phyloP scores from a whole-genome alignment of 495 filamentous ascomycete species.

The Xylaria cubensis region DNA sequence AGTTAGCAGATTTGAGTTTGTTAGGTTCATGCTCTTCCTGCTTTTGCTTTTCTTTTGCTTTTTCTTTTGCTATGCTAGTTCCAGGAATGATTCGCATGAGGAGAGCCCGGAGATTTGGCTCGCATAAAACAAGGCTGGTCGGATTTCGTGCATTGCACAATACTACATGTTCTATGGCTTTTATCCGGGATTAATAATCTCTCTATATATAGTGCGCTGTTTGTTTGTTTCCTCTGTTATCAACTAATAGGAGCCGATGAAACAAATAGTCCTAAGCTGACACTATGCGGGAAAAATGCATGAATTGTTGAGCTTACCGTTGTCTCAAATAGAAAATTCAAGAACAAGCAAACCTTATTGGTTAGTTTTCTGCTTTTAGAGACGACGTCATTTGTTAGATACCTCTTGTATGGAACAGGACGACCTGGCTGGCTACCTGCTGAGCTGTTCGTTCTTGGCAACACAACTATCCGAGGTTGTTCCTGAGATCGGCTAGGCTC shows the following conservation, averaged over 20 bases:
- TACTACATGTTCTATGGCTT: slow-evolving; percentile 5
- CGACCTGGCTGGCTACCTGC: neutral
- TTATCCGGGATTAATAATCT: neutral
- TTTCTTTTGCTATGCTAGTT: slow-evolving; percentile 13
- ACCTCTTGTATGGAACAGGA: neutral
- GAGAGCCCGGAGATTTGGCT: slow-evolving; percentile 15
- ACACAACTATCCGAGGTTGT: slow-evolving; percentile 5
- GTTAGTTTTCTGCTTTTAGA: neutral
- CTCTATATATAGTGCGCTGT: neutral
- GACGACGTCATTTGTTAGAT: slow-evolving; percentile 16
- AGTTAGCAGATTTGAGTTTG: neutral
- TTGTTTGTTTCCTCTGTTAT: slow-evolving; percentile 1
- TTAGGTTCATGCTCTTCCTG: neutral
- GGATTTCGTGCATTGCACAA: slow-evolving; percentile 13
- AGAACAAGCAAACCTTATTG: neutral
- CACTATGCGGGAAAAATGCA: slow-evolving; percentile 25
- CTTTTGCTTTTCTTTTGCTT: neutral
- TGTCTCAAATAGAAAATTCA: slow-evolving; percentile 28
- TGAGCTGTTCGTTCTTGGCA: slow-evolving; percentile 26
- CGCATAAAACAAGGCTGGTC: slow-evolving; percentile 12
- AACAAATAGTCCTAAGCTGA: slow-evolving; percentile 23
- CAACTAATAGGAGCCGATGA: slow-evolving; percentile 20
- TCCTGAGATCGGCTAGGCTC: slow-evolving; percentile 18
- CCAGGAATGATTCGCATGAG: slow-evolving; percentile 21
- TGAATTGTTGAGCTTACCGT: slow-evolving; percentile 18